Evolutionary conservation across 306 rosid species (phyloP).

Genomic region (Castanospermum australe): DNA sequence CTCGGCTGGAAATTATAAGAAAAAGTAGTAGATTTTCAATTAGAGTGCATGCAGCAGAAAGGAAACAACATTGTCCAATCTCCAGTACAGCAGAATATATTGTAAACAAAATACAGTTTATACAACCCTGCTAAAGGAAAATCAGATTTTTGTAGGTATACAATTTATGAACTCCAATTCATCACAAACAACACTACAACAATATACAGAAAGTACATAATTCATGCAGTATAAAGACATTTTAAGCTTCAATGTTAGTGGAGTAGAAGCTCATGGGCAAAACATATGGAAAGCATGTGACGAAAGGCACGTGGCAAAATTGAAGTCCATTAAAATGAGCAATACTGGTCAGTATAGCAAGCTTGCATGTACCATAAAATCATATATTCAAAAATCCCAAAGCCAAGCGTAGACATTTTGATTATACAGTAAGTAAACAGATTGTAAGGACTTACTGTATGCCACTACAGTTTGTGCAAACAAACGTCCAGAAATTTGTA

Average conservation of each 20-base stretch:
- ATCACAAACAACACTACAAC: background rate
- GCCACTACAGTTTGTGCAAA: slow-evolving; percentile 95
- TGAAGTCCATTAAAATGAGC: background rate
- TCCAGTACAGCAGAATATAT: slow-evolving; percentile 10
- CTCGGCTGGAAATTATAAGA: slow-evolving; percentile 68
- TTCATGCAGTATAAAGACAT: background rate
- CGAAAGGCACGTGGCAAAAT: slow-evolving; percentile 6
- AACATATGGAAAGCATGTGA: slow-evolving; percentile 17
- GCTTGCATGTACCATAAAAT: slow-evolving; percentile 5
- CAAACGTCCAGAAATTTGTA: slow-evolving; percentile 91
- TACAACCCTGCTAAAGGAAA: slow-evolving; percentile 10
- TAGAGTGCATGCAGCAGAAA: background rate
- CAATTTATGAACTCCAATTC: slow-evolving; percentile 20
- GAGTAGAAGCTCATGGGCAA: slow-evolving; percentile 5
- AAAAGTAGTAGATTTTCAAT: slow-evolving; percentile 23
- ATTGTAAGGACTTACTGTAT: slow-evolving; percentile 78
- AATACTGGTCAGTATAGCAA: background rate
- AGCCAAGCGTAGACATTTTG: background rate
- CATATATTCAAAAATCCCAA: slow-evolving; percentile 10
- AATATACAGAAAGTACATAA: background rate
- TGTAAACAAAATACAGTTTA: slow-evolving; percentile 4
- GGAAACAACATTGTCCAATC: slow-evolving; percentile 7
- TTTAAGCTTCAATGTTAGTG: slow-evolving; percentile 20
- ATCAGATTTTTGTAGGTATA: background rate
- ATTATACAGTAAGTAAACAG: background rate